Conservation (phyloP, 352 stramenopile species). For the Globisporangium heterothallicum region DNA sequence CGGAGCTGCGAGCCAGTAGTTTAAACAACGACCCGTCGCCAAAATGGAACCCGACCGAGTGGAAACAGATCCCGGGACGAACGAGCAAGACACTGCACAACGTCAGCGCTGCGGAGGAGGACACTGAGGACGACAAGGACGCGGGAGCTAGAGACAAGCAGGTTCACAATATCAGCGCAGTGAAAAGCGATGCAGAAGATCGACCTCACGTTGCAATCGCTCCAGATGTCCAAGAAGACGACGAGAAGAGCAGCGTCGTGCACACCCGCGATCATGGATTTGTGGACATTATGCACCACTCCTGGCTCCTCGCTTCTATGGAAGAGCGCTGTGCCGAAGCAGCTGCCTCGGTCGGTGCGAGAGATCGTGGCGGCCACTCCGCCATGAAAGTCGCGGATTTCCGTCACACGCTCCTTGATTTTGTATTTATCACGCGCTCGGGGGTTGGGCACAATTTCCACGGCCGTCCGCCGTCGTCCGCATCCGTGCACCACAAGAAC, state of each 20-base stretch:
- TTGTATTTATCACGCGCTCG: constrained; percentile 59
- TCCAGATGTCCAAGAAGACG: not conserved
- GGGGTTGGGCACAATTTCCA: constrained; percentile 49
- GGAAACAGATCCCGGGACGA: not conserved
- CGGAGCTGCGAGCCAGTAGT: constrained; percentile 10
- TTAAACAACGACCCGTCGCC: not conserved
- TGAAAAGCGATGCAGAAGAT: not conserved
- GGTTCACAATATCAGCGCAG: not conserved
- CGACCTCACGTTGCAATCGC: not conserved
- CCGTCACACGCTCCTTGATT: constrained; percentile 50
- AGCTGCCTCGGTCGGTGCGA: constrained; percentile 24
- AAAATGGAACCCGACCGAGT: constrained; percentile 13
- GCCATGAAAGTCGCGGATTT: constrained; percentile 36
- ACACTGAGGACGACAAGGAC: not conserved
- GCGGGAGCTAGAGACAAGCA: not conserved
- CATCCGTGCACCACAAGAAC: constrained; percentile 34
- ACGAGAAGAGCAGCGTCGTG: constrained; percentile 1
- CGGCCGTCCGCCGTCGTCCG: constrained; percentile 32
- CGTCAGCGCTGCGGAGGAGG: not conserved
- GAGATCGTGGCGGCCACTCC: constrained; percentile 11
- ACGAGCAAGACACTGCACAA: not conserved
- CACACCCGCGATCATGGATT: constrained; percentile 28
- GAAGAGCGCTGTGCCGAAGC: constrained; percentile 46
- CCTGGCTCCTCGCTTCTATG: constrained; percentile 69
- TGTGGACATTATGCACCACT: constrained; percentile 70